Conservation (phyloP, 2,329 filamentous ascomycete species). For the Alternaria incomplexa region DNA sequence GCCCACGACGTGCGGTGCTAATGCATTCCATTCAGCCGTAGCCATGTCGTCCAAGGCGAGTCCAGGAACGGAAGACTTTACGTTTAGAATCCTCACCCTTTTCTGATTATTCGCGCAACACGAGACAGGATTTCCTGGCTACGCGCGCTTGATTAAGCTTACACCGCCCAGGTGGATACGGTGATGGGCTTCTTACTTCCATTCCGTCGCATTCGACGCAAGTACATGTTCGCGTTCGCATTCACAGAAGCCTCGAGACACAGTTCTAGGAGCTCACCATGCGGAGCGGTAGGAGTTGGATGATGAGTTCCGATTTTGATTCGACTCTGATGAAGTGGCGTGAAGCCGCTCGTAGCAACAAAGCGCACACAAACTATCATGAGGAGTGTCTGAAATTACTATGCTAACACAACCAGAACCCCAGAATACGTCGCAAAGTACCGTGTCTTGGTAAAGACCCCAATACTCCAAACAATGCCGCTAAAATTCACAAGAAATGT, state of each 20-base stretch:
- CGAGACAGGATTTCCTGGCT: background rate
- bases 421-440: background rate
- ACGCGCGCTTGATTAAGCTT: background rate
- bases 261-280: background rate
- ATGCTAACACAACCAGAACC: background rate
- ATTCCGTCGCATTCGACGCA: background rate
- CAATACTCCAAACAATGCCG: background rate
- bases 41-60: background rate
- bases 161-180: background rate
- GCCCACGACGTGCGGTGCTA: background rate
- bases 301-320: background rate
- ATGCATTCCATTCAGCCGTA: background rate
- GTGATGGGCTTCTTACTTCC: rapidly evolving
- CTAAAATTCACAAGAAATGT: background rate
- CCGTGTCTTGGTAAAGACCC: background rate
- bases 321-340: background rate
- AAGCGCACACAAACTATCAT: background rate
- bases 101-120: background rate
- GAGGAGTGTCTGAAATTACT: background rate
- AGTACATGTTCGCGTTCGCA: background rate
- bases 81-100: background rate
- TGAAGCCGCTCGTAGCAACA: background rate
- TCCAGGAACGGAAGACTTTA: constrained; percentile 1
- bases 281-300: no score
- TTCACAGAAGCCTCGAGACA: background rate